phyloP scores from a whole-genome alignment of 257 asterid genomes.

The Asclepias syriaca region DNA sequence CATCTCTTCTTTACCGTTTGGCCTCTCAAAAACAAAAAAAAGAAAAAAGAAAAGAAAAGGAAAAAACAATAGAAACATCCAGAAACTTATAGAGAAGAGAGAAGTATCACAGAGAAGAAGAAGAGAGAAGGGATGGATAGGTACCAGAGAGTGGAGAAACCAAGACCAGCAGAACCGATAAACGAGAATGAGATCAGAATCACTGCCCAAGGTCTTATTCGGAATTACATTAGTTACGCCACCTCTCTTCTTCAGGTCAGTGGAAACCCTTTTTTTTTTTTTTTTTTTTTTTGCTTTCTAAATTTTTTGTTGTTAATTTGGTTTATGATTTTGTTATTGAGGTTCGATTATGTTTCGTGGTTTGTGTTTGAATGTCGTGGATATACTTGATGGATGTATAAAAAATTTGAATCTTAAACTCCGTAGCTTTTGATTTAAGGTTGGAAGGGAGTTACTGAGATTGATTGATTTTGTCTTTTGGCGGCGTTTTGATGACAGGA shows the following conservation, averaged over 20 bases:
- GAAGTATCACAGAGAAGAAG: neutral
- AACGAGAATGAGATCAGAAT: constrained; percentile 60
- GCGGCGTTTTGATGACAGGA: neutral
- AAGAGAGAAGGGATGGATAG: constrained; percentile 35
- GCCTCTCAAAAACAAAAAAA: constrained; percentile 8
- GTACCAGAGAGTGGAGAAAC: constrained; percentile 55
- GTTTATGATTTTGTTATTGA: neutral
- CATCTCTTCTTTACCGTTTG: constrained; percentile 12
- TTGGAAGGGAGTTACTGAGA: neutral
- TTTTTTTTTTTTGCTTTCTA: neutral
- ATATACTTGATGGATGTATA: neutral
- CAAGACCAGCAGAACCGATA: constrained; percentile 40
- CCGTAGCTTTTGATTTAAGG: neutral
- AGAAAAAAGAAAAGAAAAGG: neutral
- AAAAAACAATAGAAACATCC: constrained; percentile 8
- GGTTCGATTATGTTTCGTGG: neutral
- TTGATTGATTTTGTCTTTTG: neutral
- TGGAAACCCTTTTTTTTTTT: neutral
- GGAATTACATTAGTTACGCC: constrained; percentile 54
- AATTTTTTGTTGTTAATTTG: neutral
- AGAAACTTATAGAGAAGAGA: neutral
- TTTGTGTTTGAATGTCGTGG: constrained; percentile 4
- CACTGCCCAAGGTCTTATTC: constrained; percentile 56
- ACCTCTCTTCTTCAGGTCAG: constrained; percentile 48
- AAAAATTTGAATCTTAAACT: constrained; percentile 6